phyloP scores from a whole-genome alignment of 495 filamentous ascomycete species.

The Annulohypoxylon nitens region DNA sequence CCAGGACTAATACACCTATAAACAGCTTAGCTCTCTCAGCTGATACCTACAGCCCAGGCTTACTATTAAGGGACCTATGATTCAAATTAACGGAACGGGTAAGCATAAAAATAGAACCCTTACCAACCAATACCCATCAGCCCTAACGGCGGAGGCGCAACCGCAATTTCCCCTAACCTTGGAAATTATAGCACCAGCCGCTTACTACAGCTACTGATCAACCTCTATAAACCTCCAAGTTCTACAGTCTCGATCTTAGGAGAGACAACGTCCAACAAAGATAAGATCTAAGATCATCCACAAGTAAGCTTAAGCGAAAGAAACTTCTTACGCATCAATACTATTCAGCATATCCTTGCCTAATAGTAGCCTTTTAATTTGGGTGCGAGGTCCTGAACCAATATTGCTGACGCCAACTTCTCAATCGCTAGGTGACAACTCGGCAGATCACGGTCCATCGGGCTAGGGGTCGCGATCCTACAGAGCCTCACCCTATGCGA shows the following conservation, averaged over 20 bases:
- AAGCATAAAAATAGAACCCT: slow-evolving; percentile 33
- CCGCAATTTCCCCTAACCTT: neutral
- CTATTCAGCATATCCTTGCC: neutral
- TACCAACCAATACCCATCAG: slow-evolving; percentile 6
- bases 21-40: neutral
- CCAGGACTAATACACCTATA: neutral
- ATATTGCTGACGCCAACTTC: slow-evolving; percentile 32
- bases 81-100: slow-evolving; percentile 7
- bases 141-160: neutral
- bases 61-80: neutral
- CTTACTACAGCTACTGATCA: neutral
- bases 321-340: slow-evolving; percentile 2
- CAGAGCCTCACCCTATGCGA: slow-evolving; percentile 15
- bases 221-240: neutral
- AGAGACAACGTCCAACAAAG: neutral
- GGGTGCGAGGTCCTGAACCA: slow-evolving; percentile 1
- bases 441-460: neutral
- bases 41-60: neutral
- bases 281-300: neutral
- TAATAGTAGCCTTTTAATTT: slow-evolving; percentile 1
- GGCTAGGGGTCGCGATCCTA: slow-evolving; percentile 5
- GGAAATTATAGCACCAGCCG: no score
- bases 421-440: neutral
- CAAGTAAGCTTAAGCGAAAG: neutral
- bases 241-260: neutral